Conservation (phyloP, 78 protist genomes). For the Kipferlia bialata region DNA sequence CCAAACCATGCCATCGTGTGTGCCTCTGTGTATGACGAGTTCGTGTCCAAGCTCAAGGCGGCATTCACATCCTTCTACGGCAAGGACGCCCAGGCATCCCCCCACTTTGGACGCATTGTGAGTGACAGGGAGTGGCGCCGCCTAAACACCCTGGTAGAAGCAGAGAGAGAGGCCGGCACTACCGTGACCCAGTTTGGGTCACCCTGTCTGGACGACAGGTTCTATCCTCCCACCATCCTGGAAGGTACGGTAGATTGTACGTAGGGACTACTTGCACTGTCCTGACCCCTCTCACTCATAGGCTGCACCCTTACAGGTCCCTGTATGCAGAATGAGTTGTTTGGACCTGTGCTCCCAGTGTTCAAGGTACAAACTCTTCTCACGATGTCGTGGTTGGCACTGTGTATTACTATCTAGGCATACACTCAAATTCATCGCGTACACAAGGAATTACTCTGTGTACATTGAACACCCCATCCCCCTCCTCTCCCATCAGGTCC, state of each 20-base stretch:
- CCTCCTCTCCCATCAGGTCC: not conserved
- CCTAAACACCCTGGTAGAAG: not conserved
- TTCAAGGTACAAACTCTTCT: too few species aligned
- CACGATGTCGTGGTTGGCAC: too few species aligned
- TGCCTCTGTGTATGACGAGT: not conserved
- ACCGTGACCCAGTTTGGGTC: too few species aligned
- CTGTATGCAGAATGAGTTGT: slow-evolving; percentile 42
- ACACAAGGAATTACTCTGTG: too few species aligned
- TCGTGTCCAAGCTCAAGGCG: not conserved
- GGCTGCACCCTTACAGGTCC: too few species aligned
- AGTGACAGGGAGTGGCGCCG: not conserved
- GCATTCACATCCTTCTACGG: not conserved
- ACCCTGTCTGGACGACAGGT: not conserved
- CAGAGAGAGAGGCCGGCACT: not conserved
- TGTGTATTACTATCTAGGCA: too few species aligned
- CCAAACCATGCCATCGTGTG: not conserved
- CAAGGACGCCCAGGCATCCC: not conserved
- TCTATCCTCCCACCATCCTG: slow-evolving; percentile 6
- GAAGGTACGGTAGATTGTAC: not conserved
- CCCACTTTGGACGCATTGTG: slow-evolving; percentile 5
- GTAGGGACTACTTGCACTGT: too few species aligned
- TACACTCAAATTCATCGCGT: too few species aligned
- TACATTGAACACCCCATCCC: not conserved
- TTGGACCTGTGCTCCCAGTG: slow-evolving; percentile 79
- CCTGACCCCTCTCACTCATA: too few species aligned